Percentiles rank a stretch among this genome's conserved stretches.
phyloP scores from a whole-genome alignment of 306 rosid genomes.

The Calophaca sinica region DNA sequence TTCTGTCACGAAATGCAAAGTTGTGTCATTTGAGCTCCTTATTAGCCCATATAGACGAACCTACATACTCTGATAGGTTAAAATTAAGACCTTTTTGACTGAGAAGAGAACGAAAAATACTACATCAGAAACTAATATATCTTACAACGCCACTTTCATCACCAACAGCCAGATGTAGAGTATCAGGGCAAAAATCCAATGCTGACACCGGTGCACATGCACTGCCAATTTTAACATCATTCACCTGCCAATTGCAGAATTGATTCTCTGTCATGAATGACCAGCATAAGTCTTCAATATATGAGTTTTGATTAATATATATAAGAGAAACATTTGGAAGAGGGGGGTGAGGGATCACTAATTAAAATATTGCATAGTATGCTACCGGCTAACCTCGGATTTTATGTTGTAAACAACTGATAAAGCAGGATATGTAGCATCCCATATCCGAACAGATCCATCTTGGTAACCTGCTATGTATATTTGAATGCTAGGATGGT shows the following conservation, averaged over 20 bases:
- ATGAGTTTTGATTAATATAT: conserved; percentile 28
- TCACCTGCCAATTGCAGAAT: conserved; percentile 63
- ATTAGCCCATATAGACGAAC: conserved; percentile 71
- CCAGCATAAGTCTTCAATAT: conserved; percentile 32
- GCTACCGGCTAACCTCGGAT: conserved; percentile 72
- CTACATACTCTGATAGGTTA: conserved; percentile 58
- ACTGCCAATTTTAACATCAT: conserved; percentile 48
- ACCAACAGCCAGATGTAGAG: conserved; percentile 69
- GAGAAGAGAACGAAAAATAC: conserved; percentile 25
- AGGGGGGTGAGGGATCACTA: neutral
- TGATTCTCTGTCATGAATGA: conserved; percentile 38
- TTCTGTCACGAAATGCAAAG: conserved; percentile 63
- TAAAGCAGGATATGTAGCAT: conserved; percentile 76
- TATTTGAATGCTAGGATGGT: conserved; percentile 63
- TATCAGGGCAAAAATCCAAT: conserved; percentile 71
- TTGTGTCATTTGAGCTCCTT: conserved; percentile 52
- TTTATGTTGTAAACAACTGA: conserved; percentile 61
- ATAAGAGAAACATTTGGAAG: conserved; percentile 21
- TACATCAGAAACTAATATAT: conserved; percentile 14
- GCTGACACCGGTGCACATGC: conserved; percentile 69
- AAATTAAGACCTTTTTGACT: conserved; percentile 42
- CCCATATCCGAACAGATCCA: conserved; percentile 88
- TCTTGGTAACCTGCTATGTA: conserved; percentile 87
- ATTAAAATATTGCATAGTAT: conserved; percentile 28
- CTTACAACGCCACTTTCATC: conserved; percentile 78